Conservation (phyloP, 148 eudicot genomes). For the Linanthus parryae region DNA sequence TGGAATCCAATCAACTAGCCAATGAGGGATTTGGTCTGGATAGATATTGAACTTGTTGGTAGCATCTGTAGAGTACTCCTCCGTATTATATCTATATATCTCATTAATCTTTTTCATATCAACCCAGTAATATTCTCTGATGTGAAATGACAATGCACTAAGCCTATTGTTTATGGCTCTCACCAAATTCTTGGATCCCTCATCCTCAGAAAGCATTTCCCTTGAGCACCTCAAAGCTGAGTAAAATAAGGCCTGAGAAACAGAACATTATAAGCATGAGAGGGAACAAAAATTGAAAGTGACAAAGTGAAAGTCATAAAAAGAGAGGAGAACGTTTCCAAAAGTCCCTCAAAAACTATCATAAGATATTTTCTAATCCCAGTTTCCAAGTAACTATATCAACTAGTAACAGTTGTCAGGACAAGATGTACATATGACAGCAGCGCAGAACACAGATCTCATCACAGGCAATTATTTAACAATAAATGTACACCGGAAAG, state of each 20-base stretch:
- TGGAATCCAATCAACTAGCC: constrained; percentile 96
- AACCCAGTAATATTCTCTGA: constrained; percentile 94
- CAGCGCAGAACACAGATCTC: neutral
- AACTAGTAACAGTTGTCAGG: neutral
- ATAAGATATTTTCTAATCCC: neutral
- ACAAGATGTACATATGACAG: neutral
- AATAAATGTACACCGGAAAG: neutral
- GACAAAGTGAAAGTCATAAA: neutral
- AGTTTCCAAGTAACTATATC: neutral
- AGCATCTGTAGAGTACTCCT: constrained; percentile 85
- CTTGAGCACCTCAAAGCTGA: constrained; percentile 84
- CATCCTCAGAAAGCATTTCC: constrained; percentile 65
- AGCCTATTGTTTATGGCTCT: constrained; percentile 76
- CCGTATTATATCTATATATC: constrained; percentile 88
- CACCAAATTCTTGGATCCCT: constrained; percentile 67
- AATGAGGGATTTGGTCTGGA: constrained; percentile 90
- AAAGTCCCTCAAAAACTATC: neutral
- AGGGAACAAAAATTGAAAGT: neutral
- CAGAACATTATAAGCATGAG: neutral
- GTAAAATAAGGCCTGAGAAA: constrained; percentile 70
- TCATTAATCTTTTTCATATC: constrained; percentile 89
- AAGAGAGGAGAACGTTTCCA: neutral
- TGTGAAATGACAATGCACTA: constrained; percentile 89
- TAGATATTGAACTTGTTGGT: constrained; percentile 94
- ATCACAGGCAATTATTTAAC: neutral